Conservation (phyloP, 768 basidiomycete species). For the Omphalotus guepiniiformis region DNA sequence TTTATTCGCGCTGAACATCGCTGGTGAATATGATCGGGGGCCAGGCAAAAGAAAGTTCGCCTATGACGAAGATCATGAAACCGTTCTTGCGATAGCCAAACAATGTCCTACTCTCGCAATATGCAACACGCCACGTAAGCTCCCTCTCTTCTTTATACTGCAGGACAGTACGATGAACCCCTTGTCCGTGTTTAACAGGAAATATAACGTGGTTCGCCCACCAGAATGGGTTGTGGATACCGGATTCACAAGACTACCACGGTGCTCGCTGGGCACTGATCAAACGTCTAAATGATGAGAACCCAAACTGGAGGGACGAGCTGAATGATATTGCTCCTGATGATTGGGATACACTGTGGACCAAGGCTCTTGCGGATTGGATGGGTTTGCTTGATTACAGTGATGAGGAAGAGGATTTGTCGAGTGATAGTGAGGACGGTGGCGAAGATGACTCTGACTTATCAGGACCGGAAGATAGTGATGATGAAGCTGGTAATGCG, state of each 20-base stretch:
- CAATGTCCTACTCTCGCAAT: not conserved
- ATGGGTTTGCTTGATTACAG: not conserved
- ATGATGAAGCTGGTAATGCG: not conserved
- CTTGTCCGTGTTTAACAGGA: not conserved
- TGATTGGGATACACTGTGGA: not conserved
- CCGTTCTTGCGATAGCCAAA: not conserved
- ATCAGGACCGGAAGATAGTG: not conserved
- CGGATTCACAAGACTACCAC: not conserved
- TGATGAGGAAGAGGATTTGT: not conserved
- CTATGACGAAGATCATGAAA: not conserved
- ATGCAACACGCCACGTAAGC: not conserved
- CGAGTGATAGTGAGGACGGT: slow-evolving; percentile 28
- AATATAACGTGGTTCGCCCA: not conserved
- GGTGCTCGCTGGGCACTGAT: not conserved
- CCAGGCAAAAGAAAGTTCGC: not conserved
- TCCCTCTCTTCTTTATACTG: not conserved
- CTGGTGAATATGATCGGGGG: not conserved
- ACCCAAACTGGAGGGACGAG: not conserved
- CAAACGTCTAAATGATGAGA: not conserved
- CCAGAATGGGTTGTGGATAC: not conserved
- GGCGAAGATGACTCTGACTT: slow-evolving; percentile 14
- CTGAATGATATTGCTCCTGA: not conserved
- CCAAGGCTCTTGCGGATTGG: not conserved
- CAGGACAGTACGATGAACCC: too few species aligned
- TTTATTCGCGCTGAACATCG: not conserved